Conservation (phyloP, 129 eudicot genomes). For the Arctium lappa region DNA sequence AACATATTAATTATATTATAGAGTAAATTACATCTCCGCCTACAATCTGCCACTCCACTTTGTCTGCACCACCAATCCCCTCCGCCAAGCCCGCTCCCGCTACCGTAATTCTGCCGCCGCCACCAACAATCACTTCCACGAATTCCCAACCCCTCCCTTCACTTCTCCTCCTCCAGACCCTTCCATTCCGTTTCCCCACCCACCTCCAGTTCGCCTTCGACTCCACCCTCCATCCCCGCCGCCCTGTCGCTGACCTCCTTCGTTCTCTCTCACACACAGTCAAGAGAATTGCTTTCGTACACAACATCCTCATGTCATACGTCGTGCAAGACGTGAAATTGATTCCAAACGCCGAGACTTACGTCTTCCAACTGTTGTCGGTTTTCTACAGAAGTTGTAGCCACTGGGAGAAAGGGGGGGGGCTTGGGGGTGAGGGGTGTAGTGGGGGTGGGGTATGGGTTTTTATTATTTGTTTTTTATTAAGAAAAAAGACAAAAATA, state of each 20-base stretch:
- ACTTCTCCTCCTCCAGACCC: slow-evolving; percentile 17
- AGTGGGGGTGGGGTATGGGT: no score
- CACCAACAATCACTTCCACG: slow-evolving; percentile 23
- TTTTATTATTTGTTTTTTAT: no score
- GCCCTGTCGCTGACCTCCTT: slow-evolving; percentile 16
- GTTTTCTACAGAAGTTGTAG: background rate
- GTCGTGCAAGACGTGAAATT: slow-evolving; percentile 24
- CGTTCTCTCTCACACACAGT: background rate
- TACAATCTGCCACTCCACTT: slow-evolving; percentile 39
- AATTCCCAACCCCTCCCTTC: slow-evolving; percentile 25
- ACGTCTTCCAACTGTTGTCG: background rate
- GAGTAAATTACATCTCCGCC: slow-evolving; percentile 13
- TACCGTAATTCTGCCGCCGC: background rate
- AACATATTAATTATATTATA: no score
- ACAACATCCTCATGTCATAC: slow-evolving; percentile 22
- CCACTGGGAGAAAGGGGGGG: background rate
- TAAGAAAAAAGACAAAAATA: no score
- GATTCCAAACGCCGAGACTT: slow-evolving; percentile 27
- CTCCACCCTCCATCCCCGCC: slow-evolving; percentile 12
- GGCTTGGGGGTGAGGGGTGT: no score
- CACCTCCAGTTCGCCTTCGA: slow-evolving; percentile 30
- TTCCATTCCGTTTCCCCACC: slow-evolving; percentile 16
- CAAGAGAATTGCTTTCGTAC: slow-evolving; percentile 11
- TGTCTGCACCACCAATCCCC: slow-evolving; percentile 31
- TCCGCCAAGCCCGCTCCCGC: slow-evolving; percentile 42